Conservation (phyloP, 352 stramenopile species). For the Phytophthora aleatoria region DNA sequence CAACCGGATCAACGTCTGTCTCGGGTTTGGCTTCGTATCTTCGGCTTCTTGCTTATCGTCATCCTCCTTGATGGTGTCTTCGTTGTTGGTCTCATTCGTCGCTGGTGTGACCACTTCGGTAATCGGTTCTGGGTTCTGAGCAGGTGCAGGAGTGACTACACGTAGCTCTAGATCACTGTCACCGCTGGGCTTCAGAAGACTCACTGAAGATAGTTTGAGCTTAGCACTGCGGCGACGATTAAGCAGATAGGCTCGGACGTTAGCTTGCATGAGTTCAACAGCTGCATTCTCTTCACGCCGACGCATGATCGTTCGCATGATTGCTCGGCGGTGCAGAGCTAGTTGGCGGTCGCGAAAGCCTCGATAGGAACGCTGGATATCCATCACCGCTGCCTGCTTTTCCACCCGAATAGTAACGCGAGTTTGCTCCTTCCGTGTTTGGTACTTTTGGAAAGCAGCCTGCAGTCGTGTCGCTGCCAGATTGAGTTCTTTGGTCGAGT, state of each 20-base stretch:
- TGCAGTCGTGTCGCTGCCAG: constrained; percentile 56
- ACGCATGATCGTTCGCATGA: constrained; percentile 53
- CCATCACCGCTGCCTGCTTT: constrained; percentile 55
- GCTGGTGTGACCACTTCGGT: not conserved
- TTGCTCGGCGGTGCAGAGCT: constrained; percentile 55
- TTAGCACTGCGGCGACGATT: constrained; percentile 41
- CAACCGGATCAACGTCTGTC: constrained; percentile 27
- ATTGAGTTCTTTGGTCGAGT: constrained; percentile 55
- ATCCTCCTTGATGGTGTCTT: not conserved
- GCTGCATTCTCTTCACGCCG: constrained; percentile 56
- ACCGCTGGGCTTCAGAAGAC: not conserved
- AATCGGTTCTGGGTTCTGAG: constrained; percentile 5
- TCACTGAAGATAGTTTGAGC: constrained; percentile 10
- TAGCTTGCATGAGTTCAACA: constrained; percentile 66
- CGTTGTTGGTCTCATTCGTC: constrained; percentile 6
- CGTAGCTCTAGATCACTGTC: constrained; percentile 17
- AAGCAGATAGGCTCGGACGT: constrained; percentile 65
- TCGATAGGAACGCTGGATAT: constrained; percentile 73
- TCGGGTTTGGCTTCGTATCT: constrained; percentile 18
- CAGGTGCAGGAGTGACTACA: not conserved
- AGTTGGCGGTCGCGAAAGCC: constrained; percentile 58
- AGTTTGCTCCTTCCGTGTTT: constrained; percentile 58
- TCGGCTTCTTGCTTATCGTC: not conserved
- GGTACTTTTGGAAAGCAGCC: constrained; percentile 62
- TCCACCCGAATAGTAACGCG: constrained; percentile 46